Evolutionary conservation across 2,329 filamentous ascomycete species (phyloP).

Genomic region (Alternaria arbusti): DNA sequence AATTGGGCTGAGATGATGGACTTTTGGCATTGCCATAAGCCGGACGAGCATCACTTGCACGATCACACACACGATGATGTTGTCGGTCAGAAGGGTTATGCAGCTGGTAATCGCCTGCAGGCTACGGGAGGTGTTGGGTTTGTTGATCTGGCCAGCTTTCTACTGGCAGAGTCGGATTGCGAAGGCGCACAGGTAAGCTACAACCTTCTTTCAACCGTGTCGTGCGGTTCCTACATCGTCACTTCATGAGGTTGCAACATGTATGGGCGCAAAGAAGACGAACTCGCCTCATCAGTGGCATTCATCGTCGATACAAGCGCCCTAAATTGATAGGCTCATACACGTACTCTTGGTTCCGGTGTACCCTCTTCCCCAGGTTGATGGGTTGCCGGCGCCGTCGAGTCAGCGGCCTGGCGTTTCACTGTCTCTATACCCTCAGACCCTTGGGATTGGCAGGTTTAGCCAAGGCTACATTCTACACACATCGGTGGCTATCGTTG

Average conservation of each 20-base stretch:
- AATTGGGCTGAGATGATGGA: slow-evolving; percentile 99
- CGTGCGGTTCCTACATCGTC: neutral
- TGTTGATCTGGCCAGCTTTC: slow-evolving; percentile 79
- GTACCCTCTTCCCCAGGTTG: slow-evolving; percentile 39
- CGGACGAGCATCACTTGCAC: slow-evolving; percentile 66
- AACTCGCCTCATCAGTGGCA: slow-evolving; percentile 55
- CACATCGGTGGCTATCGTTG: too few species aligned
- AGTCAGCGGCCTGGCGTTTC: slow-evolving; percentile 42
- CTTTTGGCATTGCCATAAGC: slow-evolving; percentile 99
- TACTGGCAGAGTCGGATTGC: slow-evolving; percentile 74
- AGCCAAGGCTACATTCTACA: slow-evolving; percentile 37
- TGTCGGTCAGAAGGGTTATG: slow-evolving; percentile 68
- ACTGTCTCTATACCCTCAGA: slow-evolving; percentile 39
- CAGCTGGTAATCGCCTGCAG: slow-evolving; percentile 76
- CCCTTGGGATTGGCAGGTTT: slow-evolving; percentile 44
- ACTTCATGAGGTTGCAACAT: neutral
- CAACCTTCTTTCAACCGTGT: neutral
- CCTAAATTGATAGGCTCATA: slow-evolving; percentile 55
- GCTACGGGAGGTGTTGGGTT: slow-evolving; percentile 73
- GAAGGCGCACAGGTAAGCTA: slow-evolving; percentile 52
- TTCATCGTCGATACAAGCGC: slow-evolving; percentile 65
- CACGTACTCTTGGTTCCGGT: slow-evolving; percentile 26
- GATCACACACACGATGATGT: slow-evolving; percentile 49
- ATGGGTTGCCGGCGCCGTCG: slow-evolving; percentile 36
- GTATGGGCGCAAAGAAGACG: slow-evolving; percentile 64